These are phyloP conservation scores for Cicer pinnatifidum DNA, from an alignment of 306 rosid species.

Conservation along the genomic window DNA sequence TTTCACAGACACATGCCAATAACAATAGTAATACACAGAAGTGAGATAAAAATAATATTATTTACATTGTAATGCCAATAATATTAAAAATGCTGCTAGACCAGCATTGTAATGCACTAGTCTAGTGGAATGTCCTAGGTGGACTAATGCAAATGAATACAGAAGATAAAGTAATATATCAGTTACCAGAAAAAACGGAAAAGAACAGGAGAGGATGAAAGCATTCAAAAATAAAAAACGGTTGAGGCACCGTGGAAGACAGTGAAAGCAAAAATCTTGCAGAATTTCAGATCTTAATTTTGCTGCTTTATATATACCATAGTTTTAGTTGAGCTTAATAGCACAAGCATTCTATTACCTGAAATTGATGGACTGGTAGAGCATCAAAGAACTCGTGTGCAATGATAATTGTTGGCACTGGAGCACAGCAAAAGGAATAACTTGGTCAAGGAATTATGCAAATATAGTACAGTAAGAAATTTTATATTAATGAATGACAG, in stretches of 20 bases:
- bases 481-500: not conserved
- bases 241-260: constrained; percentile 27
- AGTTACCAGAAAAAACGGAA: constrained; percentile 20
- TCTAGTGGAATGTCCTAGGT: constrained; percentile 7
- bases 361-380: constrained; percentile 93
- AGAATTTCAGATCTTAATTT: constrained; percentile 7
- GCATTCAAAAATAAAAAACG: constrained; percentile 24
- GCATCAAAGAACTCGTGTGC: constrained; percentile 98
- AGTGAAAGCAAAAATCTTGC: constrained; percentile 19
- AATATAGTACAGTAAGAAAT: constrained; percentile 8
- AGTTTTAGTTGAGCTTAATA: constrained; percentile 31
- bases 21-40: constrained; percentile 6
- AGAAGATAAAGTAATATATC: not conserved
- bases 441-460: constrained; percentile 29
- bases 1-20: constrained; percentile 9
- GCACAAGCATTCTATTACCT: constrained; percentile 55
- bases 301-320: constrained; percentile 22
- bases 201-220: constrained; percentile 17
- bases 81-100: too few relatives aligned
- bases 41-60: too few relatives aligned
- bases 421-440: constrained; percentile 40
- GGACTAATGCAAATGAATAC: constrained; percentile 18
- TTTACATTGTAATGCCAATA: too few relatives aligned
- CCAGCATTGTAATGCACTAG: not conserved
- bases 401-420: constrained; percentile 82